Percentiles rank a stretch among this genome's conserved stretches.
These are phyloP conservation scores for Ophiostoma angusticollis DNA, from an alignment of 2,329 filamentous ascomycete species.

Conservation along the genomic window DNA sequence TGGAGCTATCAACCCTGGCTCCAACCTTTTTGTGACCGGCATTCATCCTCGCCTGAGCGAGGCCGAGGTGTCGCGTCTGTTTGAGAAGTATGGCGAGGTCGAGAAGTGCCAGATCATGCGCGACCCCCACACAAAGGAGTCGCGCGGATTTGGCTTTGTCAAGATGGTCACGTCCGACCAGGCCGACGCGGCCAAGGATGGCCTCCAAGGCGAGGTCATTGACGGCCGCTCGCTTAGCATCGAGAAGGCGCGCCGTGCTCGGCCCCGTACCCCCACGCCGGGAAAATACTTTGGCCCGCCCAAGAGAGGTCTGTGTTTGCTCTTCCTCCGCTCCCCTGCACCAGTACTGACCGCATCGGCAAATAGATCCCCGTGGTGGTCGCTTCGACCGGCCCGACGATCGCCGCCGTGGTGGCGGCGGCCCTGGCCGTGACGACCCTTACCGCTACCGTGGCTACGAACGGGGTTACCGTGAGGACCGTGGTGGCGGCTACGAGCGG, in stretches of 20 bases:
- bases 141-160: slow-evolving; percentile 96
- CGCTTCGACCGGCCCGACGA: slow-evolving; percentile 50
- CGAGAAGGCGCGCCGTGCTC: slow-evolving; percentile 92
- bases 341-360: no score
- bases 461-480: slow-evolving; percentile 20
- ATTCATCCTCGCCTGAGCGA: slow-evolving; percentile 89
- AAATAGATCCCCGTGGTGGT: slow-evolving; percentile 24
- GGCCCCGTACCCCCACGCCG: slow-evolving; percentile 88
- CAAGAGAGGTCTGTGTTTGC: slow-evolving; percentile 66
- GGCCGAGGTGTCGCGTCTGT: slow-evolving; percentile 82
- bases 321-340: neutral
- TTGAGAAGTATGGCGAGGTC: slow-evolving; percentile 97
- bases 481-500: slow-evolving; percentile 30
- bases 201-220: slow-evolving; percentile 85
- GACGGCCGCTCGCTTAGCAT: slow-evolving; percentile 95
- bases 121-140: slow-evolving; percentile 96
- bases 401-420: slow-evolving; percentile 40
- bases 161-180: slow-evolving; percentile 96
- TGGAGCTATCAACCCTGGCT: slow-evolving; percentile 79
- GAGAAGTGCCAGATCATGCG: slow-evolving; percentile 99
- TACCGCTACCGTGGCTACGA: slow-evolving; percentile 27
- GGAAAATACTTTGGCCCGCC: slow-evolving; percentile 99
- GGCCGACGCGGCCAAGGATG: slow-evolving; percentile 93
- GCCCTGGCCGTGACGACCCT: slow-evolving; percentile 27
- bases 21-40: slow-evolving; percentile 96